Conservation (phyloP, 495 filamentous ascomycete genomes). For the Daldinia bambusicola region DNA sequence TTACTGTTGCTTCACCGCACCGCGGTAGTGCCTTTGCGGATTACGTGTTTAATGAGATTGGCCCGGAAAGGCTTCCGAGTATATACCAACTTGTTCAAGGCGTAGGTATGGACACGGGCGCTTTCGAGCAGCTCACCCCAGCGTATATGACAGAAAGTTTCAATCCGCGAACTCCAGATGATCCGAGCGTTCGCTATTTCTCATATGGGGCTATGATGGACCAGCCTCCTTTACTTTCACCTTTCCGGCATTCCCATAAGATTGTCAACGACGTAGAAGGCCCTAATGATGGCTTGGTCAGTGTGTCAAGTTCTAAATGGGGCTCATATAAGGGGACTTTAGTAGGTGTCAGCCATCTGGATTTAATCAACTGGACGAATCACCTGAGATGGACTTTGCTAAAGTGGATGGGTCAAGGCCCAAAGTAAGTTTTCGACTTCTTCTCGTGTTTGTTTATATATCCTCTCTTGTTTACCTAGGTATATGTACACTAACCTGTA, state of each 20-base stretch:
- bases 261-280: slow-evolving; percentile 79
- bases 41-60: slow-evolving; percentile 78
- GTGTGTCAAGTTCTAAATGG: slow-evolving; percentile 85
- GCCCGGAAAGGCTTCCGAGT: slow-evolving; percentile 66
- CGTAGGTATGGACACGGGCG: slow-evolving; percentile 78
- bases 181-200: slow-evolving; percentile 82
- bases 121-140: slow-evolving; percentile 85
- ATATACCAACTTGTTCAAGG: slow-evolving; percentile 75
- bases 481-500: slow-evolving; percentile 24
- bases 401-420: slow-evolving; percentile 72
- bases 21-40: slow-evolving; percentile 87
- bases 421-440: slow-evolving; percentile 64
- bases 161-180: slow-evolving; percentile 81
- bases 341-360: slow-evolving; percentile 86
- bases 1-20: slow-evolving; percentile 90
- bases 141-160: slow-evolving; percentile 84
- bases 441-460: slow-evolving; percentile 12
- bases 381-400: slow-evolving; percentile 76
- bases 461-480: no score
- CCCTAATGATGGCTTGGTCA: slow-evolving; percentile 92
- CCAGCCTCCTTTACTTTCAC: slow-evolving; percentile 69
- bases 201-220: slow-evolving; percentile 85
- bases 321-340: slow-evolving; percentile 94
- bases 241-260: slow-evolving; percentile 77
- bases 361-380: slow-evolving; percentile 97